A percentile compares a stretch with the other conserved stretches of the same genome.
phyloP scores from a whole-genome alignment of 352 stramenopile species.

The Pythium sp. region DNA sequence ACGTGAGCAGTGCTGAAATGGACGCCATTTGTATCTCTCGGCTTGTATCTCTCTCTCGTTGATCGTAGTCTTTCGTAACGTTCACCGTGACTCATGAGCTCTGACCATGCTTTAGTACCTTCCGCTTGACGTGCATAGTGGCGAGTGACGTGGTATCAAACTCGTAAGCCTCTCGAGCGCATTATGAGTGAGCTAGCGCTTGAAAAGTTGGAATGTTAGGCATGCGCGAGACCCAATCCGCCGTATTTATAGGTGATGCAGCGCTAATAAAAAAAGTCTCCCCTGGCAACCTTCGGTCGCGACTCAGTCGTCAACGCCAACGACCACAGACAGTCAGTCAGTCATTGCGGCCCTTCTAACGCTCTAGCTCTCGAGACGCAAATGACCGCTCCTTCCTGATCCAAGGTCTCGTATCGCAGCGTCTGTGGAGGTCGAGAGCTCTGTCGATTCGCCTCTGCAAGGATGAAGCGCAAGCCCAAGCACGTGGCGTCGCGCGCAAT shows the following conservation, averaged over 20 bases:
- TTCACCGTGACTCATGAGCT: background rate
- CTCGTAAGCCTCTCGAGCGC: background rate
- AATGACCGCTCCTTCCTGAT: slow-evolving; percentile 2
- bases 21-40: slow-evolving; percentile 7
- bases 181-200: background rate
- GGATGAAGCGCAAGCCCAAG: slow-evolving; percentile 49
- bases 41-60: background rate
- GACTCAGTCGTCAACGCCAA: background rate
- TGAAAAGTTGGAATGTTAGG: too few relatives aligned
- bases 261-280: background rate
- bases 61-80: background rate
- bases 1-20: slow-evolving; percentile 11
- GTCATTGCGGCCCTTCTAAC: background rate
- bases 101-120: too few relatives aligned
- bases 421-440: background rate
- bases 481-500: slow-evolving; percentile 36
- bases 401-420: background rate
- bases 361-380: background rate
- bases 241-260: background rate
- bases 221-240: too few relatives aligned
- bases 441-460: background rate
- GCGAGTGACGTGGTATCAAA: background rate
- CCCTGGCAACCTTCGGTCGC: background rate
- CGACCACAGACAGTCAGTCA: background rate
- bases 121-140: background rate